Evolutionary conservation across 805 yeast genomes (phyloP).

Genomic region (Candida oleophila): DNA sequence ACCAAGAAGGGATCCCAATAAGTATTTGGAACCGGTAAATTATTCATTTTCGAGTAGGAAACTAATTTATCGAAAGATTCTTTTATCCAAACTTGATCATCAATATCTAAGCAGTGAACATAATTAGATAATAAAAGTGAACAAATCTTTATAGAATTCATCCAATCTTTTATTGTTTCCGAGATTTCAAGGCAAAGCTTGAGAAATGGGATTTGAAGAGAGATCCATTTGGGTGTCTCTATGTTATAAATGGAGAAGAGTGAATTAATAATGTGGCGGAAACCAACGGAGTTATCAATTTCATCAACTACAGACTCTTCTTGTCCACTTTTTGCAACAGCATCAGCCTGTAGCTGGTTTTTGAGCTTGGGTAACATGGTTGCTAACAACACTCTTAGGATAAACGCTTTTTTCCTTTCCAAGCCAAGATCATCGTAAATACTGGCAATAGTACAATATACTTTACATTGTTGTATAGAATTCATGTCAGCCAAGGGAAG

Average conservation of each 20-base stretch:
- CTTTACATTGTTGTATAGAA: slow-evolving; percentile 49
- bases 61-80: slow-evolving; percentile 26
- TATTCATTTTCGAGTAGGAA: slow-evolving; percentile 20
- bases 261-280: slow-evolving; percentile 44
- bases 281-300: slow-evolving; percentile 18
- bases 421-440: slow-evolving; percentile 62
- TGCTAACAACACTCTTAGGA: slow-evolving; percentile 63
- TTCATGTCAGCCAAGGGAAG: slow-evolving; percentile 33
- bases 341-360: neutral
- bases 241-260: slow-evolving; percentile 30
- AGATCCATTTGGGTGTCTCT: slow-evolving; percentile 43
- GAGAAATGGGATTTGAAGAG: slow-evolving; percentile 55
- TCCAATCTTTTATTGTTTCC: slow-evolving; percentile 47
- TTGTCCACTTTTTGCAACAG: slow-evolving; percentile 9
- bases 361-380: slow-evolving; percentile 44
- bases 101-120: slow-evolving; percentile 49
- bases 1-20: slow-evolving; percentile 79
- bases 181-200: slow-evolving; percentile 53
- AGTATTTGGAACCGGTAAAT: slow-evolving; percentile 23
- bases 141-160: slow-evolving; percentile 42
- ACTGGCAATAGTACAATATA: slow-evolving; percentile 65
- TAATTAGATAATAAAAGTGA: slow-evolving; percentile 56
- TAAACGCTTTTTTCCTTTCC: slow-evolving; percentile 65
- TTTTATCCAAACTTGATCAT: slow-evolving; percentile 54
- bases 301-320: slow-evolving; percentile 6